Evolutionary conservation across 164 flowering plant genomes (phyloP), one percentile per base, ranked within the genome.

Genomic region (Vitis labrusca): DNA sequence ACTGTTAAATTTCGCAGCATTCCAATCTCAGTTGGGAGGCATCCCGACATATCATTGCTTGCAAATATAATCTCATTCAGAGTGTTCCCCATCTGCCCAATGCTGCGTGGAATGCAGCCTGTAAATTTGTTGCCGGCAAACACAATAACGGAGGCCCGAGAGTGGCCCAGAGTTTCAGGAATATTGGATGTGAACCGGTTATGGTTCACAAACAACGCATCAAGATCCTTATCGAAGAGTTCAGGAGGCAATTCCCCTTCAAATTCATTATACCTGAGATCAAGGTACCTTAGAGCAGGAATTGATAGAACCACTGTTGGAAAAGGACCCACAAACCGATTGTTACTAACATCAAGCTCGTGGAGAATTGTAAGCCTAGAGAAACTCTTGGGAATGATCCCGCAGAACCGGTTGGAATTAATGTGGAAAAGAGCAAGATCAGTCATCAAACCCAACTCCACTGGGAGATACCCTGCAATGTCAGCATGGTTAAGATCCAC

Each of bases 261-360:
- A 37, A 86, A 86, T 5, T 83, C 75, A 29, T 86, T 86, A 74
- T 61, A 86, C 52, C 90, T 67, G 32, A 88, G 71, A 70, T 88
- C 92, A 64, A 88, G 68, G 71, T 80, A 86, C 67, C 78, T 85
- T 50, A 88, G 79, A 10, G 48, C 1, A 0, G 90, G 87, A 3
- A 88, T 49, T 50, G 52, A 7, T 11, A 88, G 66, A 9, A 88
- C 83, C 6, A 79, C 83, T 5, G 7, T 2, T 2, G 91, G 91
- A 66, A 87, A 87, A 19, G 75, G 72, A 0, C 91, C 91, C 0
- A 82, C 88, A 19, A 87, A 82, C 23, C 89, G 74, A 71, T 88
- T 88, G 78, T 86, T 79, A 61, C 82, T 79, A 30, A 79, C 66
- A 73, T 79, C 82, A 57, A 79, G 65, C 75, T 79, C 82, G 60